Evolutionary conservation across 306 rosid genomes (phyloP).

Genomic region (Sesbania bispinosa): DNA sequence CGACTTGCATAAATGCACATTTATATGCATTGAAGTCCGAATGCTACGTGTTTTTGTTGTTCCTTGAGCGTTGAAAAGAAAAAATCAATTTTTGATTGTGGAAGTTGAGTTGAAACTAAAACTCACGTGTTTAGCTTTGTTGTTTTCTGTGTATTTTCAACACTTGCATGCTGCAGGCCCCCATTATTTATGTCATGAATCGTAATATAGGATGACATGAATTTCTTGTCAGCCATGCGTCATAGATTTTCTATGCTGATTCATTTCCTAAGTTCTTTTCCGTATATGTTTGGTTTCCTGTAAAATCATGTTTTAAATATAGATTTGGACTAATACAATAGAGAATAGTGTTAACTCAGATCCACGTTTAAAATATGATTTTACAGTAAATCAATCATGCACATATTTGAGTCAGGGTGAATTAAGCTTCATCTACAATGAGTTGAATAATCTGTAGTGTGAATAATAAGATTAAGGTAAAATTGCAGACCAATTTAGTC

Average conservation of each 20-base stretch:
- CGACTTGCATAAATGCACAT: not conserved
- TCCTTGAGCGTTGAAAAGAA: slow-evolving; percentile 1
- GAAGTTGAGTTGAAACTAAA: not conserved
- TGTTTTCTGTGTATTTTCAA: not conserved
- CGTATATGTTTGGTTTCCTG: too few species aligned
- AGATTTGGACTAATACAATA: too few species aligned
- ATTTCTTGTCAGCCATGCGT: slow-evolving; percentile 24
- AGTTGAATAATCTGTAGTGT: not conserved
- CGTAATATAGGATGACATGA: not conserved
- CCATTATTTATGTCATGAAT: not conserved
- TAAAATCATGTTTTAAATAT: too few species aligned
- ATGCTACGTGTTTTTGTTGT: too few species aligned
- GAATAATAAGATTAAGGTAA: not conserved
- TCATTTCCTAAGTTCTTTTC: too few species aligned
- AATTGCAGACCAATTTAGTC: too few species aligned
- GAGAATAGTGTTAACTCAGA: too few species aligned
- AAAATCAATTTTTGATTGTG: too few species aligned
- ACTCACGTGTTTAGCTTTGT: not conserved
- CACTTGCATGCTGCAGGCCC: not conserved
- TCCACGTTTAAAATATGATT: too few species aligned
- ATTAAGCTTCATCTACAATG: not conserved
- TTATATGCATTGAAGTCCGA: not conserved
- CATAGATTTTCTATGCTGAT: not conserved
- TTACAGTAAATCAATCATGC: too few species aligned
- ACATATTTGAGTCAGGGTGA: not conserved